These are phyloP conservation scores for Aspergillus brasiliensis DNA, from an alignment of 2,329 filamentous ascomycete species.

Conservation along the genomic window DNA sequence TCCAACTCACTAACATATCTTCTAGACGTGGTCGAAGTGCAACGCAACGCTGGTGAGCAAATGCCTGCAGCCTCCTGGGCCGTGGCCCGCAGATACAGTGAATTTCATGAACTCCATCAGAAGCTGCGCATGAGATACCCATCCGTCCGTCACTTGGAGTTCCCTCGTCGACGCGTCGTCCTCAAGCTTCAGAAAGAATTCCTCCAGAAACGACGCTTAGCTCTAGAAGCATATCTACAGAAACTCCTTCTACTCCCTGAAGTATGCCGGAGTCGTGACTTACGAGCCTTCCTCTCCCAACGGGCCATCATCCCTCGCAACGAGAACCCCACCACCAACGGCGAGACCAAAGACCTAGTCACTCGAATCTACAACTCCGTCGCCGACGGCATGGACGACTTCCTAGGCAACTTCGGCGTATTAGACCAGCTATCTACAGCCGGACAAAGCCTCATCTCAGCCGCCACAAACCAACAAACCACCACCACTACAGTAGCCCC, in stretches of 20 bases:
- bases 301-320: conserved; percentile 73
- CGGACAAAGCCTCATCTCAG: conserved; percentile 75
- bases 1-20: conserved; percentile 19
- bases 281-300: conserved; percentile 88
- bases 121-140: conserved; percentile 81
- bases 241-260: conserved; percentile 84
- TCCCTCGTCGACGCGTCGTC: conserved; percentile 86
- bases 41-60: conserved; percentile 85
- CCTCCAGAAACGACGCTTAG: conserved; percentile 79
- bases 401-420: conserved; percentile 92
- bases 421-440: conserved; percentile 91
- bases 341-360: conserved; percentile 78
- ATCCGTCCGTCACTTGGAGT: conserved; percentile 85
- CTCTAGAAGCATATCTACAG: conserved; percentile 81
- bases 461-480: conserved; percentile 57
- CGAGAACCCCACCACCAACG: conserved; percentile 62
- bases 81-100: conserved; percentile 89
- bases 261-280: conserved; percentile 88
- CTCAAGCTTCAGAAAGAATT: conserved; percentile 98
- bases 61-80: conserved; percentile 97
- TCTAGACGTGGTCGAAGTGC: conserved; percentile 81
- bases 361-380: conserved; percentile 95
- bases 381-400: conserved; percentile 96
- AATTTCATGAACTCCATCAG: conserved; percentile 95
- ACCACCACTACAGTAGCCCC: conserved; percentile 32